Evolutionary conservation across 176 grass and related monocot species (phyloP), one percentile per base, ranked within the genome.

Genomic region (Raddia guianensis): DNA sequence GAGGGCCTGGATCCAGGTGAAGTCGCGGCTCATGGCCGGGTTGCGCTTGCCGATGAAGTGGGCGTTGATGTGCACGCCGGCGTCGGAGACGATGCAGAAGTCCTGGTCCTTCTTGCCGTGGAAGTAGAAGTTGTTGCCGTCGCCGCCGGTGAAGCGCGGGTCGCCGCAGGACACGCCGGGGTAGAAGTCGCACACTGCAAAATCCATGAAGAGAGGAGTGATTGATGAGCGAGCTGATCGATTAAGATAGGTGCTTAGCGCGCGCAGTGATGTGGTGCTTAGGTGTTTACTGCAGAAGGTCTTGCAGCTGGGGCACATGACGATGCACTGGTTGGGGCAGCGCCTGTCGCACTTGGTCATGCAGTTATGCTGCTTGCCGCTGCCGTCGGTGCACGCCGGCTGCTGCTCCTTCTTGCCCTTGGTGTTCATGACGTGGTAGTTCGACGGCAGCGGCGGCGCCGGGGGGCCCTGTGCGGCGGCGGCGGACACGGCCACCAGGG

Each of bases 71-170:
- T 91, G 89, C 6, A 91, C 85, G 3, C 56, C 5, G 4, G 65
- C 1, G 76, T 91, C 89, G 8, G 89, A 51, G 73, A 88, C 0
- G 40, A 91, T 12, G 49, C 82, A 85, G 60, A 88, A 91, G 21
- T 91, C 37, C 3, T 71, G 40, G 60, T 80, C 81, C 71, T 85
- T 93, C 20, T 72, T 79, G 13, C 91, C 87, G 5, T 93, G 91
- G 73, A 93, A 90, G 77, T 90, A 90, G 71, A 93, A 93, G 80
- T 63, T 84, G 81, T 93, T 93, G 59, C 87, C 87, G n/a, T 93
- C 91, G 5, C 76, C 91, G 2, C 91, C 91, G 4, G 79, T 90
- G 76, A 93, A 90, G 10, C 84, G 84, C 0, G 91, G 91, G 77
- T 93, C 91, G 3, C 77, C 77, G 56, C 83, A 86, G 2, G 48